Conservation (phyloP, 495 filamentous ascomycete genomes). For the Hypoxylon fuscum region DNA sequence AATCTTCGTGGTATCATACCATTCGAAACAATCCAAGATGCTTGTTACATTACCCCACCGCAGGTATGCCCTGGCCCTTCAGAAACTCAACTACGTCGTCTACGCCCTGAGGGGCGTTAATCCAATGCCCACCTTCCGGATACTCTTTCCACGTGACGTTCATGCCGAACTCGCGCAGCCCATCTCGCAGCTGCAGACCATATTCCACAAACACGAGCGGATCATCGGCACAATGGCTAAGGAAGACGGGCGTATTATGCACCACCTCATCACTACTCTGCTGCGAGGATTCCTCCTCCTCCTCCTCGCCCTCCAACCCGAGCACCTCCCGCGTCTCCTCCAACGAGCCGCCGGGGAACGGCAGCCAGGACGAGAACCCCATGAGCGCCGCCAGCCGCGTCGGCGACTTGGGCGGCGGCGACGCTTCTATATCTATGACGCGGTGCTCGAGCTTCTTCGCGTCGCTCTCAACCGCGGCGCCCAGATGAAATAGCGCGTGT, state of each 20-base stretch:
- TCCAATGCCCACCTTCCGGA: slow-evolving; percentile 64
- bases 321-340: slow-evolving; percentile 44
- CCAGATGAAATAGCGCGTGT: slow-evolving; percentile 53
- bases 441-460: not conserved
- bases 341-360: slow-evolving; percentile 54
- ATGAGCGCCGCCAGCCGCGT: slow-evolving; percentile 52
- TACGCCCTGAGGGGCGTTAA: slow-evolving; percentile 58
- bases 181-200: slow-evolving; percentile 52
- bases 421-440: not conserved
- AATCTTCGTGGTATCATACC: too few relatives aligned
- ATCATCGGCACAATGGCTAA: slow-evolving; percentile 65
- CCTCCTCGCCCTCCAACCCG: slow-evolving; percentile 11
- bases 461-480: slow-evolving; percentile 3
- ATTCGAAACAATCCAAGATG: too few relatives aligned
- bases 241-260: slow-evolving; percentile 56
- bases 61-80: slow-evolving; percentile 26
- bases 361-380: slow-evolving; percentile 66
- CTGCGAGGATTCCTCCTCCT: not conserved
- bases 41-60: too few relatives aligned
- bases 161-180: slow-evolving; percentile 53
- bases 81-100: slow-evolving; percentile 62
- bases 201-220: slow-evolving; percentile 56
- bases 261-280: slow-evolving; percentile 28
- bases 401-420: slow-evolving; percentile 4
- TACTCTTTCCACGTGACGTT: slow-evolving; percentile 62